phyloP scores from a whole-genome alignment of 805 yeast species.

The Geotrichum ghanense region DNA sequence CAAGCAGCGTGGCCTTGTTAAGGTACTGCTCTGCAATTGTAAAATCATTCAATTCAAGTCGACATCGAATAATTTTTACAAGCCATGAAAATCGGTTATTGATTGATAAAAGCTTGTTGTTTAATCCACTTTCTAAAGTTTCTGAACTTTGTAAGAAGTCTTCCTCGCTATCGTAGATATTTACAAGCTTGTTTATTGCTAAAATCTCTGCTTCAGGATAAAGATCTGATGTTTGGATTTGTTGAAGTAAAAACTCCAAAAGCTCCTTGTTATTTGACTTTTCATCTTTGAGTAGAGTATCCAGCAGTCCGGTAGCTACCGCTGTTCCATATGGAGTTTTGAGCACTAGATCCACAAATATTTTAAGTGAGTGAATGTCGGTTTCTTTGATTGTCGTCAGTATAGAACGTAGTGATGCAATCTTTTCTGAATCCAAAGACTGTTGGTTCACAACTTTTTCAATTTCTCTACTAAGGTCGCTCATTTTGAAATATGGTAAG shows the following conservation, averaged over 20 bases:
- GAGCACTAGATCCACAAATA: neutral
- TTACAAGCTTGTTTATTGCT: neutral
- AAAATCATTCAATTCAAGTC: slow-evolving; percentile 19
- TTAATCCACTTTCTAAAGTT: slow-evolving; percentile 17
- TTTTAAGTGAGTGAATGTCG: neutral
- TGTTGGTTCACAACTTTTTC: neutral
- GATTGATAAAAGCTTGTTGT: slow-evolving; percentile 13
- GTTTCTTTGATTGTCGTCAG: neutral
- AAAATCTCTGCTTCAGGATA: neutral
- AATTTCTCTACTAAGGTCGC: neutral
- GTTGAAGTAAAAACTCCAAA: neutral
- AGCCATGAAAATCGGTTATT: slow-evolving; percentile 15
- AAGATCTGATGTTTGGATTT: neutral
- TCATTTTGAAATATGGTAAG: neutral
- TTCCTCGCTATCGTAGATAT: slow-evolving; percentile 12
- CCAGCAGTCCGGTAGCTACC: neutral
- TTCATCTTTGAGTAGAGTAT: neutral
- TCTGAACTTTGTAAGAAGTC: slow-evolving; percentile 17
- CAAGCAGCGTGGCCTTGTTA: slow-evolving; percentile 17
- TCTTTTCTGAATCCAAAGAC: neutral
- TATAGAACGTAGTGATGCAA: neutral
- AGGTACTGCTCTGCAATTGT: slow-evolving; percentile 19
- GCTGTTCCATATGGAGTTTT: neutral
- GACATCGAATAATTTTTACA: slow-evolving; percentile 18
- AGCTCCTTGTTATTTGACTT: neutral